phyloP scores from a whole-genome alignment of 345 rosid species.

The Camelina hispida region DNA sequence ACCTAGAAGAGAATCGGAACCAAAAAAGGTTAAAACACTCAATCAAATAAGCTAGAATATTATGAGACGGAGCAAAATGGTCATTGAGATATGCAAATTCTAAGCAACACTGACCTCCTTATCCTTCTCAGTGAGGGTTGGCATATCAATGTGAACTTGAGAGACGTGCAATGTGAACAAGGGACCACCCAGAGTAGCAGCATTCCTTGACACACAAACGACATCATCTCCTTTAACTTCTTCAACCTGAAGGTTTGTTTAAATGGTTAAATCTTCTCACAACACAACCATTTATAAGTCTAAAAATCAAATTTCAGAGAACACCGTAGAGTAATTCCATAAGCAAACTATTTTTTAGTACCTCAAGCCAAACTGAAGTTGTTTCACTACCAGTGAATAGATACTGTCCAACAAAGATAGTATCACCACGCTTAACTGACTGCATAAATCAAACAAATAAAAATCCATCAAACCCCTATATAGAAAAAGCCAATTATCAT shows the following conservation, averaged over 20 bases:
- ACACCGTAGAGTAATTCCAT: not conserved
- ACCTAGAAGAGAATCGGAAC: constrained; percentile 47
- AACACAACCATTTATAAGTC: constrained; percentile 5
- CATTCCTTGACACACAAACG: constrained; percentile 76
- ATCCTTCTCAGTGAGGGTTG: constrained; percentile 83
- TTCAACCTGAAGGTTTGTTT: constrained; percentile 55
- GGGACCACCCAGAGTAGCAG: constrained; percentile 84
- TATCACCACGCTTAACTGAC: constrained; percentile 90
- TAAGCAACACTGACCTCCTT: constrained; percentile 62
- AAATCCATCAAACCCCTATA: constrained; percentile 22
- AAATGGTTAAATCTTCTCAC: constrained; percentile 18
- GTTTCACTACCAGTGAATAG: constrained; percentile 95
- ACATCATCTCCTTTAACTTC: constrained; percentile 82
- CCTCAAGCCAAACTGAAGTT: constrained; percentile 97
- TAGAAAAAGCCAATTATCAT: not conserved
- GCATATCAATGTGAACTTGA: constrained; percentile 80
- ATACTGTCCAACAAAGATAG: constrained; percentile 89
- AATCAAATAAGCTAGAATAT: not conserved
- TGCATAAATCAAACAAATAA: constrained; percentile 45
- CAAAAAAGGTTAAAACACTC: not conserved
- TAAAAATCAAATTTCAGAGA: not conserved
- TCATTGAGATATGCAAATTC: not conserved
- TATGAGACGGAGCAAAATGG: not conserved
- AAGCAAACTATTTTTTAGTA: constrained; percentile 17
- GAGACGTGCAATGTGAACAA: constrained; percentile 84